Base-by-base conservation (phyloP, 441 rosid genomes). In the Dalechampia spathulata region DNA sequence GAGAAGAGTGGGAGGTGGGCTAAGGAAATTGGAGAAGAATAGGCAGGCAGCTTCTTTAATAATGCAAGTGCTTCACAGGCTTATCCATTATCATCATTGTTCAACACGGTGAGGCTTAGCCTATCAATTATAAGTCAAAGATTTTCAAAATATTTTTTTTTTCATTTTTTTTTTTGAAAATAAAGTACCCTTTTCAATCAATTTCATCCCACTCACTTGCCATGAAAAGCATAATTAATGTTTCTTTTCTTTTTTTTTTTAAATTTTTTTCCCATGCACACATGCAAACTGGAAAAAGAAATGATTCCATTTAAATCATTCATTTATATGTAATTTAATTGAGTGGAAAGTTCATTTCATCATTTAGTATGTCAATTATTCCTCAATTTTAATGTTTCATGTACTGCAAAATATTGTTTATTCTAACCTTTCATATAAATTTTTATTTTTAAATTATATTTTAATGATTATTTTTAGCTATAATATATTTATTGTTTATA, bases 11-110 rank as follows among this genome's bases (percentile, higher is more conserved):
- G n/a, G n/a, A n/a, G n/a, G 57, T 38, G 57, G 57, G 43, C 21
- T 6, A 23, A 19, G 40, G 25, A 11, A 32, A 0, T 27, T 5
- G 13, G 22, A 4, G 10, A 36, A 41, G 17, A 55, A 38, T 39
- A 34, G 14, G 41, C n/a, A 45, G 49, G 37, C n/a, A 22, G 50
- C 38, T 63, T 60, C 49, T 57, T 41, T 63, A 55, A 71, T 72
- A 13, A 63, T 55, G 57, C 15, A 28, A 50, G n/a, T 61, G 52
- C 46, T 42, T 59, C 63, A 46, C 26, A 32, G 37, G 43, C 45
- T 47, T 15, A 32, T 19, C 5, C 13, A 52, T 36, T 9, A 10
- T 59, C 47, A 68, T 57, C 43, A 68, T 61, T 58, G 63, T 49
- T 60, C 5, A n/a, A n/a, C n/a, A n/a, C 23, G 16, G 44, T 4